phyloP scores from a whole-genome alignment of 768 basidiomycete species.

The Postia placenta region DNA sequence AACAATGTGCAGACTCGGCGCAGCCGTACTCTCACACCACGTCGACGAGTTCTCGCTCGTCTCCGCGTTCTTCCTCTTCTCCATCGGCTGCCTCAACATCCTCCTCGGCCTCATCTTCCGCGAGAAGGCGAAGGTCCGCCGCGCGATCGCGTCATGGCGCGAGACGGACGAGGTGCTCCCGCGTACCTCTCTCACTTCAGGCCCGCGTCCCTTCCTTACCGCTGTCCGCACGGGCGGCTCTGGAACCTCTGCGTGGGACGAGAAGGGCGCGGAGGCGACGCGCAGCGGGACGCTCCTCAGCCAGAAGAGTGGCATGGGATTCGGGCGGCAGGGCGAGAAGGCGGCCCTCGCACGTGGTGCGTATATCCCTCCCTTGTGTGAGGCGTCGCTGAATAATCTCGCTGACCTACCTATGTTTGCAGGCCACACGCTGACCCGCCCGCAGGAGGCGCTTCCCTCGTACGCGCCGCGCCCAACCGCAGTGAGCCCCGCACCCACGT shows the following conservation, averaged over 20 bases:
- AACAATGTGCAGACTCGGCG: constrained; percentile 39
- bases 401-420: neutral
- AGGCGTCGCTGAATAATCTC: neutral
- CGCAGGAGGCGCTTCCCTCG: constrained; percentile 49
- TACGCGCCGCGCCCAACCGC: constrained; percentile 23
- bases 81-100: constrained; percentile 83
- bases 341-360: constrained; percentile 60
- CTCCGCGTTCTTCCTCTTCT: constrained; percentile 87
- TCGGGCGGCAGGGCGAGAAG: constrained; percentile 79
- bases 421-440: constrained; percentile 53
- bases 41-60: constrained; percentile 88
- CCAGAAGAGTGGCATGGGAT: constrained; percentile 49
- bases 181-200: constrained; percentile 20
- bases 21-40: constrained; percentile 48
- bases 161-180: constrained; percentile 38
- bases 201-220: neutral
- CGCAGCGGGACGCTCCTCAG: constrained; percentile 13
- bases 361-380: constrained; percentile 14
- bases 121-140: constrained; percentile 54
- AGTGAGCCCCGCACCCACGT: constrained; percentile 2
- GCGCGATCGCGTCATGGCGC: constrained; percentile 68
- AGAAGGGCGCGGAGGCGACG: constrained; percentile 12
- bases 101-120: constrained; percentile 69
- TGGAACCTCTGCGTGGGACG: constrained; percentile 11
- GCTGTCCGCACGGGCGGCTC: constrained; percentile 8